phyloP scores from a whole-genome alignment of 106 monocot species.

The Acanthochlamys bracteata region DNA sequence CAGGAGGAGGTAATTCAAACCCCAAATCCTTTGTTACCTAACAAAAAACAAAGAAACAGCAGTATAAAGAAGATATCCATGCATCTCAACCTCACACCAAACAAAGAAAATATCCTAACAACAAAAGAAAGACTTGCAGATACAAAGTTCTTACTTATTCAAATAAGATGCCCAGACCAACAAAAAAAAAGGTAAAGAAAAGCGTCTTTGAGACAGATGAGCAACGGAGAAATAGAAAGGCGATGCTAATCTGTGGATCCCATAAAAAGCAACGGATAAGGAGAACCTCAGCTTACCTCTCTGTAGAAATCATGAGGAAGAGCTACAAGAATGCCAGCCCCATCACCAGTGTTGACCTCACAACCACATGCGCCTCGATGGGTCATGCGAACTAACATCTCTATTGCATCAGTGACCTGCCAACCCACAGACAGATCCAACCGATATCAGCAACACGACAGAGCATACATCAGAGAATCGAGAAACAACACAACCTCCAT shows the following conservation, averaged over 20 bases:
- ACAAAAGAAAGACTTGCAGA: too few relatives aligned
- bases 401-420: conserved; percentile 86
- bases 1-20: conserved; percentile 74
- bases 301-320: conserved; percentile 77
- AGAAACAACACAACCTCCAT: background rate
- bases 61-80: background rate
- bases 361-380: conserved; percentile 99
- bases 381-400: conserved; percentile 90
- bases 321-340: conserved; percentile 91
- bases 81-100: background rate
- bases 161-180: background rate
- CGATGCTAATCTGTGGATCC: too few relatives aligned
- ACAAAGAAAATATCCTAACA: too few relatives aligned
- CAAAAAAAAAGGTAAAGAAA: background rate
- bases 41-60: conserved; percentile 3
- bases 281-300: conserved; percentile 36
- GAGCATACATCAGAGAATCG: conserved; percentile 3
- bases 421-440: too few relatives aligned
- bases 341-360: conserved; percentile 97
- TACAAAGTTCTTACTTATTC: too few relatives aligned
- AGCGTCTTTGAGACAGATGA: background rate
- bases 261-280: background rate
- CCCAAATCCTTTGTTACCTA: conserved; percentile 68
- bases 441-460: background rate
- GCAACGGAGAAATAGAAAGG: background rate